These are phyloP conservation scores for Theileria annulata DNA, from an alignment of 169 alveolate genomes.

Conservation along the genomic window DNA sequence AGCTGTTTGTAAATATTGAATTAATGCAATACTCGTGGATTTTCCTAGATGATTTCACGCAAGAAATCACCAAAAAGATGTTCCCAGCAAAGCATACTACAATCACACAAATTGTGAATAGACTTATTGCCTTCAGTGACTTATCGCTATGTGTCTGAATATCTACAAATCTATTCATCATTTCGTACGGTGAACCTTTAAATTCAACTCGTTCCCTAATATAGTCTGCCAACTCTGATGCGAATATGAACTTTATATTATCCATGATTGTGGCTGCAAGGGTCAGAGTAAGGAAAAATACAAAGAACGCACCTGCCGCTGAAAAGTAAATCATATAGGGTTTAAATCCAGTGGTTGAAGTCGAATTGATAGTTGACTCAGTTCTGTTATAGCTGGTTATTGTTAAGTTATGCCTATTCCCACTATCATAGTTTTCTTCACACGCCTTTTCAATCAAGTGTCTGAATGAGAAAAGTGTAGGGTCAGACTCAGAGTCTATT, in stretches of 20 bases:
- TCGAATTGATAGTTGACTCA: neutral
- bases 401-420: neutral
- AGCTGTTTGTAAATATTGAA: conserved; percentile 25
- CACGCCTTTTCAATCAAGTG: neutral
- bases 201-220: neutral
- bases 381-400: neutral
- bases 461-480: neutral
- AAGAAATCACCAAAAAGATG: neutral
- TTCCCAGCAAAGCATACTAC: neutral
- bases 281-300: neutral
- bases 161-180: neutral
- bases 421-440: neutral
- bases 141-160: neutral
- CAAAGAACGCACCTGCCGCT: conserved; percentile 16
- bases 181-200: neutral
- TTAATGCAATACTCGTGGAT: conserved; percentile 44
- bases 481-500: neutral
- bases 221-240: neutral
- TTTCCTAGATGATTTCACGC: conserved; percentile 2
- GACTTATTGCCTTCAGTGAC: neutral
- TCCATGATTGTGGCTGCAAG: conserved; percentile 5
- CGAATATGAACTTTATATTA: conserved; percentile 2
- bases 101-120: neutral
- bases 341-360: neutral
- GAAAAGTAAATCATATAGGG: conserved; percentile 16